Base-by-base conservation (phyloP, 1,139 yeast species). In the Suhomyces coccinellae region DNA sequence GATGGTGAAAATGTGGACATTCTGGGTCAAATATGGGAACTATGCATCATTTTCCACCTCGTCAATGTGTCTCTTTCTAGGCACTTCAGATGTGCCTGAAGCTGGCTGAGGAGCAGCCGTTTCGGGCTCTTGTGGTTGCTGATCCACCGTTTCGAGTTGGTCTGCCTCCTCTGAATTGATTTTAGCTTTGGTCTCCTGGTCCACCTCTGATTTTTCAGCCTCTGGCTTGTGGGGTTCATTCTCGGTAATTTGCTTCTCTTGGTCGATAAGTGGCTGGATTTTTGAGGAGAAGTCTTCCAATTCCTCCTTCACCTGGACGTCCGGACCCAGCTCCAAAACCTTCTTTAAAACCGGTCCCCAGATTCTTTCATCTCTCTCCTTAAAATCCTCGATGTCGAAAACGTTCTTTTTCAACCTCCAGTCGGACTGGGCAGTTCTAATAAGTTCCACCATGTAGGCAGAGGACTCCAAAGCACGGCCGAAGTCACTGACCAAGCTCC, bases 371-470 rank as follows among this genome's bases (percentile, higher is more conserved):
- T 76, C 77, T 28, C 75, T 68, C 3, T 79, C 73, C 28, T 74
- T 75, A 55, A 90, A 85, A 58, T 87, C 93, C 37, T 74, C 77
- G 30, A 86, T 50, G 29, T 75, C 77, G 60, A 93, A 85, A 3
- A 84, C 91, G 57, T 86, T 86, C 51, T 79, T 79, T 1, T 78
- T 83, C 44, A 91, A 65, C 35, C 78, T 80, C 96, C 97, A 93
- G 37, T 86, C 85, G 2, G 90, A 89, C 63, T 93, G 99, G 45
- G 79, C 75, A 9, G 69, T 62, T 57, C 99, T 78, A 7, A 82
- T 78, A 45, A 95, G 77, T 52, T 83, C 84, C 9, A 87, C 96
- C 97, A 95, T 91, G 59, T 89, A 91, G 0, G 96, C 90, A 14
- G 90, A 82, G 0, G 91, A 81, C 14, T 85, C 85, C 60, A 91